These are phyloP conservation scores for Xerocomus nothofagi DNA, from an alignment of 1,284 basidiomycete species.

Conservation along the genomic window DNA sequence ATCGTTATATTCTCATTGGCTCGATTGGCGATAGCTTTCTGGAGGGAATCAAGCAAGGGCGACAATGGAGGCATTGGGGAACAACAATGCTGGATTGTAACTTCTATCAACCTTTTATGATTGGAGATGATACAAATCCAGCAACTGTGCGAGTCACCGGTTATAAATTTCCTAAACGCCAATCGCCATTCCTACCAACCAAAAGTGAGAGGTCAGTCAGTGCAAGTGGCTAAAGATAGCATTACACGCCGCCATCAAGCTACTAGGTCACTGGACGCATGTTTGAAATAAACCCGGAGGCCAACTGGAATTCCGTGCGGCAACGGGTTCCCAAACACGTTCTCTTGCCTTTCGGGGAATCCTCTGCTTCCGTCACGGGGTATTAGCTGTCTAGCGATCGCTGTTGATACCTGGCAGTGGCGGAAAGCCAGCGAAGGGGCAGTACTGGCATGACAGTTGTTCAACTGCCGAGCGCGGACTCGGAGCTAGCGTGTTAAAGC, in stretches of 20 bases:
- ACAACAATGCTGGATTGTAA: background rate
- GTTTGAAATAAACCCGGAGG: background rate
- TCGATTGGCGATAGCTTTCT: constrained; percentile 15
- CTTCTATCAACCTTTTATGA: constrained; percentile 15
- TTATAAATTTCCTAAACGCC: background rate
- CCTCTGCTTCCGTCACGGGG: too few species aligned
- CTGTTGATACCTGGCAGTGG: too few species aligned
- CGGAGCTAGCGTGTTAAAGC: too few species aligned
- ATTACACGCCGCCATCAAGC: constrained; percentile 4
- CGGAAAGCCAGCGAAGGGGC: too few species aligned
- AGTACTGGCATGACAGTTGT: too few species aligned
- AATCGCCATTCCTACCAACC: background rate
- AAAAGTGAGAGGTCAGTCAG: background rate
- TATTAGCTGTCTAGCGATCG: too few species aligned
- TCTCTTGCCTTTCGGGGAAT: too few species aligned
- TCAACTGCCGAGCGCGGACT: too few species aligned
- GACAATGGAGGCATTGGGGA: constrained; percentile 13
- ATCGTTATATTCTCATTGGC: constrained; percentile 3
- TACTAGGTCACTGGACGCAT: background rate
- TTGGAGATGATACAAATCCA: background rate
- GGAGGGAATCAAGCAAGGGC: constrained; percentile 14
- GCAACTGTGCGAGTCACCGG: background rate
- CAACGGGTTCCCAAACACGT: too few species aligned
- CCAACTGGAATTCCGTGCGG: too few species aligned
- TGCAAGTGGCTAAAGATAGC: background rate